Conservation (phyloP, 2,329 filamentous ascomycete species). For the Fusarium sp. region DNA sequence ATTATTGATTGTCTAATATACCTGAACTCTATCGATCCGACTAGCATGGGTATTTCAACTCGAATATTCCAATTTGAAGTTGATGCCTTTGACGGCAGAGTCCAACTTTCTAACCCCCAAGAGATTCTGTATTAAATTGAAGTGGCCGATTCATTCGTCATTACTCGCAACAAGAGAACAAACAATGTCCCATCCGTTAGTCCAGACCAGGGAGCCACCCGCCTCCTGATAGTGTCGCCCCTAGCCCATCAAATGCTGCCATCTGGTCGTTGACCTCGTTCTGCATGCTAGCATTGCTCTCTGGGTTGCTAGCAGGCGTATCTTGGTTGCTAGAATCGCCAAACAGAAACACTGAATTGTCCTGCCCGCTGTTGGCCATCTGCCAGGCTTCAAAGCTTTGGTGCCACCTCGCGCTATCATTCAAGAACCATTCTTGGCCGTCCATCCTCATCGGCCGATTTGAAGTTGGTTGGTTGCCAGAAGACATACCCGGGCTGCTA, state of each 20-base stretch:
- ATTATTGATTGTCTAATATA: conserved; percentile 1
- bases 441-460: conserved; percentile 55
- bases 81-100: conserved; percentile 3
- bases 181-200: conserved; percentile 28
- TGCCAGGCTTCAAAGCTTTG: conserved; percentile 69
- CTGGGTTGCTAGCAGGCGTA: conserved; percentile 31
- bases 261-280: conserved; percentile 39
- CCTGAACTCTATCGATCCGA: background rate
- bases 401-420: conserved; percentile 68
- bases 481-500: conserved; percentile 30
- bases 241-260: conserved; percentile 48
- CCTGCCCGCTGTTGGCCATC: conserved; percentile 46
- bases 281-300: conserved; percentile 28
- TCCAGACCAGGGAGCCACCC: conserved; percentile 54
- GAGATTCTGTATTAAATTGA: background rate
- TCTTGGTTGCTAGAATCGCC: conserved; percentile 35
- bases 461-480: conserved; percentile 32
- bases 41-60: conserved; percentile 1
- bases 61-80: conserved; percentile 4
- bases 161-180: background rate
- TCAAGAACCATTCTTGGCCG: conserved; percentile 68
- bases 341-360: conserved; percentile 48
- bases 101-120: conserved; percentile 1
- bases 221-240: conserved; percentile 46
- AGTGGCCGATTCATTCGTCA: background rate